These are phyloP conservation scores for Pezicula rhizophila DNA, from an alignment of 2,329 filamentous ascomycete genomes.

Conservation along the genomic window DNA sequence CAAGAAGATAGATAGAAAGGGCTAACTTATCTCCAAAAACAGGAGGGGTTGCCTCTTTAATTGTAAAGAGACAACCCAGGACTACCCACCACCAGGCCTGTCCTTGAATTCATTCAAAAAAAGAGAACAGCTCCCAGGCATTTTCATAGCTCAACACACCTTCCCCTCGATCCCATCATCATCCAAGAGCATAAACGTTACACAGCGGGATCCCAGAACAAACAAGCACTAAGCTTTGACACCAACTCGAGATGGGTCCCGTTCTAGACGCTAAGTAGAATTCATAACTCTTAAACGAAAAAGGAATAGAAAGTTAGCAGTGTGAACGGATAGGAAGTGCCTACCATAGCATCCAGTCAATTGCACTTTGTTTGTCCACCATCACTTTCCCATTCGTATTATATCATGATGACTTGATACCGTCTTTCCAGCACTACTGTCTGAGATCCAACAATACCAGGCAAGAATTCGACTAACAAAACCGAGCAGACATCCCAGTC, in stretches of 20 bases:
- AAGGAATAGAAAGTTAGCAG: conserved; percentile 13
- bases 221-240: conserved; percentile 95
- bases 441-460: conserved; percentile 15
- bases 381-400: conserved; percentile 11
- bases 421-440: conserved; percentile 12
- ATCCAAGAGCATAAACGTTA: conserved; percentile 8
- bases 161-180: conserved; percentile 6
- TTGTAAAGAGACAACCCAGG: conserved; percentile 24
- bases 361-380: conserved; percentile 10
- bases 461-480: conserved; percentile 11
- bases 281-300: conserved; percentile 8
- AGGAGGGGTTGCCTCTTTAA: conserved; percentile 23
- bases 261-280: conserved; percentile 23
- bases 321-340: conserved; percentile 9
- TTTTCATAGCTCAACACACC: conserved; percentile 12
- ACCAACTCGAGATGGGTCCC: conserved; percentile 89
- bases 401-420: conserved; percentile 6
- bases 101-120: conserved; percentile 9
- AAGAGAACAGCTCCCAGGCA: conserved; percentile 6
- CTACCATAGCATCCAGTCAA: conserved; percentile 20
- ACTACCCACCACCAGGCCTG: conserved; percentile 25
- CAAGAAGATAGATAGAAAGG: conserved; percentile 1
- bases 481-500: conserved; percentile 16
- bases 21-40: conserved; percentile 27
- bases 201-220: conserved; percentile 19